A percentile compares a stretch with the other conserved stretches of the same genome.
phyloP scores from a whole-genome alignment of 1,284 basidiomycete species.

The Naganishia sp. region DNA sequence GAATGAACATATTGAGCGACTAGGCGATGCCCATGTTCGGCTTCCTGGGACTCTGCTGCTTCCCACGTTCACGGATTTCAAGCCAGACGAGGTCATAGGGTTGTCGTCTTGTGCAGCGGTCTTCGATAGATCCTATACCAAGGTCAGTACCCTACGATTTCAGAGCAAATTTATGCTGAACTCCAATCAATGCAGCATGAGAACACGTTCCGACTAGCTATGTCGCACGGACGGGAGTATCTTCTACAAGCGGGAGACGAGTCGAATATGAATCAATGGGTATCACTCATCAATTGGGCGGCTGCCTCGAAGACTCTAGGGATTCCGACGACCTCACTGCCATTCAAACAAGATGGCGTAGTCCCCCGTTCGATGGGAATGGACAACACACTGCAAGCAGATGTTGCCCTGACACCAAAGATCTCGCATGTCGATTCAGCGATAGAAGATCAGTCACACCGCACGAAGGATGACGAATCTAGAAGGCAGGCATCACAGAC shows the following conservation, averaged over 20 bases:
- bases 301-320: constrained; percentile 61
- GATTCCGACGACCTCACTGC: constrained; percentile 13
- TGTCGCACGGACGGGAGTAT: constrained; percentile 74
- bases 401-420: no score
- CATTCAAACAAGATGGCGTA: not conserved
- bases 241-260: constrained; percentile 75
- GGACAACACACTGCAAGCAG: not conserved
- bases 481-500: no score
- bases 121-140: constrained; percentile 72
- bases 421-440: not conserved
- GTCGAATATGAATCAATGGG: constrained; percentile 85
- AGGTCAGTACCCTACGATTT: constrained; percentile 57
- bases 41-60: constrained; percentile 48
- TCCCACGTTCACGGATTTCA: constrained; percentile 65
- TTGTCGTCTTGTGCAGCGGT: constrained; percentile 77
- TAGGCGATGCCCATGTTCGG: constrained; percentile 24
- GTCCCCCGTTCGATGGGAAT: not conserved
- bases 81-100: constrained; percentile 83
- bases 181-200: constrained; percentile 58
- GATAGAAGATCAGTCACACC: not conserved
- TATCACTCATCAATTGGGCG: constrained; percentile 90
- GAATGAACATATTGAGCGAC: constrained; percentile 58
- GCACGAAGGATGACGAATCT: not conserved
- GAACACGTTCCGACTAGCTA: constrained; percentile 75
- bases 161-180: constrained; percentile 13